phyloP scores from a whole-genome alignment of 306 rosid genomes.

The Vigna radiata region DNA sequence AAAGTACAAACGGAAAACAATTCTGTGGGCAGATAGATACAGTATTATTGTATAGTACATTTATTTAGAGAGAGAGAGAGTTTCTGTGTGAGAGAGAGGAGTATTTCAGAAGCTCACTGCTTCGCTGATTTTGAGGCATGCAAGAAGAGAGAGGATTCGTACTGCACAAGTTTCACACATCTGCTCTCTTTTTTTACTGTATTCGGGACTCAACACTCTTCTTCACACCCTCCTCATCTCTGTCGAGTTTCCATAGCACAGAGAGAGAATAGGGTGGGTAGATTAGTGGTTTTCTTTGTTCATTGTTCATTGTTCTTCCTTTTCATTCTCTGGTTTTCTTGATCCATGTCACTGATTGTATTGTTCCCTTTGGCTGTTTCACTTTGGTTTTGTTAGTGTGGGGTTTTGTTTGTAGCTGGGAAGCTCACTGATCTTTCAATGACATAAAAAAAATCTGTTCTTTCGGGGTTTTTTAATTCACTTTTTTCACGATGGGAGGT shows the following conservation, averaged over 20 bases:
- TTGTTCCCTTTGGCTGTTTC: not conserved
- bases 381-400: conserved; percentile 17
- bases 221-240: conserved; percentile 46
- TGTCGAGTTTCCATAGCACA: conserved; percentile 50
- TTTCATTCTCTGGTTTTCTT: conserved; percentile 37
- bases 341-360: not conserved
- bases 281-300: not conserved
- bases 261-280: conserved; percentile 56
- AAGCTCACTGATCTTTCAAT: conserved; percentile 16
- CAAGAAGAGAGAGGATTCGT: conserved; percentile 52
- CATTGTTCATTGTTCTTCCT: not conserved
- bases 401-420: not conserved
- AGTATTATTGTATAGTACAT: conserved; percentile 36
- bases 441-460: conserved; percentile 12
- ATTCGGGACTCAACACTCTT: conserved; percentile 47
- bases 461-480: not conserved
- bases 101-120: conserved; percentile 89
- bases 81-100: conserved; percentile 33
- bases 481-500: conserved; percentile 39
- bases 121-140: conserved; percentile 96
- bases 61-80: conserved; percentile 39
- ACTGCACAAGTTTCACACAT: conserved; percentile 64
- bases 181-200: conserved; percentile 51
- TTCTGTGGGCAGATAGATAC: conserved; percentile 65
- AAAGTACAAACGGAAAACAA: conserved; percentile 46